Percentiles rank a stretch among this genome's conserved stretches.
phyloP scores from a whole-genome alignment of 2,329 filamentous ascomycete species.

The Aspergillus versicolor region DNA sequence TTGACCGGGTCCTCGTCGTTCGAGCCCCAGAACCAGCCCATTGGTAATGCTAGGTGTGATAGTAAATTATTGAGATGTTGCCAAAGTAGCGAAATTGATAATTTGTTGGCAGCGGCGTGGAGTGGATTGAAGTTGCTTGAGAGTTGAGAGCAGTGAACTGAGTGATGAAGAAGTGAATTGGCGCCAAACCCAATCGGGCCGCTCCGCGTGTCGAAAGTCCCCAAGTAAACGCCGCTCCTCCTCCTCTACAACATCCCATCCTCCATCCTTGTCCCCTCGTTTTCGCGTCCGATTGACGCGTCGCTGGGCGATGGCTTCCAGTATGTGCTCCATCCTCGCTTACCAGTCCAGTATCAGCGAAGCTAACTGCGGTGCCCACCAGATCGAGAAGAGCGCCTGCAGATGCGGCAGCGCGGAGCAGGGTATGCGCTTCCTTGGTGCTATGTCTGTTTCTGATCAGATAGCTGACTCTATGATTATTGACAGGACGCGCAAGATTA shows the following conservation, averaged over 20 bases:
- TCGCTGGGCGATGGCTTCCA: conserved; percentile 39
- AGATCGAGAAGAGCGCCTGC: conserved; percentile 55
- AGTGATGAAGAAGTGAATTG: conserved; percentile 27
- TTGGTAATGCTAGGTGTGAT: background rate
- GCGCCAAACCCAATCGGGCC: conserved; percentile 24
- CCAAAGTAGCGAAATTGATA: no score
- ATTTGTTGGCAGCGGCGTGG: no score
- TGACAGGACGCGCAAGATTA: conserved; percentile 48
- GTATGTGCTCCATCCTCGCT: conserved; percentile 25
- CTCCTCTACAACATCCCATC: conserved; percentile 7
- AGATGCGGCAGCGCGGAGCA: conserved; percentile 59
- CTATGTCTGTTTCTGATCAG: conserved; percentile 23
- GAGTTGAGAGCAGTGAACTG: background rate
- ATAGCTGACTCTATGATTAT: background rate
- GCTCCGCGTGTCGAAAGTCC: conserved; percentile 7
- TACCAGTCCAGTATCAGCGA: background rate
- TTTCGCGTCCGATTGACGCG: conserved; percentile 28
- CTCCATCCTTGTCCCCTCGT: background rate
- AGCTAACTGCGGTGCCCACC: conserved; percentile 12
- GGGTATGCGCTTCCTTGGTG: conserved; percentile 44
- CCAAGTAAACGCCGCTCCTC: conserved; percentile 5
- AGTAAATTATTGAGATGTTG: no score
- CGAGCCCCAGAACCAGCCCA: conserved; percentile 66
- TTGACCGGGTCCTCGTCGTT: conserved; percentile 63
- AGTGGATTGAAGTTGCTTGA: background rate